Evolutionary conservation across 495 filamentous ascomycete genomes (phyloP).

Genomic region (Diplogelasinospora grovesii): DNA sequence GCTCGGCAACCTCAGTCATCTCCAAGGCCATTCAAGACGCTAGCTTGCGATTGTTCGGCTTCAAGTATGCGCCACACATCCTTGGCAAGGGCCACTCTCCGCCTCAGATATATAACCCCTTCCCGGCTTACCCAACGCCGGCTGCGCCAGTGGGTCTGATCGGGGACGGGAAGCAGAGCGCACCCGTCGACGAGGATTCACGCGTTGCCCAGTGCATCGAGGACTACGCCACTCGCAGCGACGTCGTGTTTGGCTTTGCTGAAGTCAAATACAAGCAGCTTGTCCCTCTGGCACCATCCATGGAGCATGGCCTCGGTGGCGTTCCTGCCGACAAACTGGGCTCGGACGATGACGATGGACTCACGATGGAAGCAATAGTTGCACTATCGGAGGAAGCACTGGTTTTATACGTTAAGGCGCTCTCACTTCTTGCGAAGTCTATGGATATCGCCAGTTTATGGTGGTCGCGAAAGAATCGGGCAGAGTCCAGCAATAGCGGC

Average conservation of each 20-base stretch:
- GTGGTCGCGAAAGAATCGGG: constrained; percentile 74
- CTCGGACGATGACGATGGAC: constrained; percentile 53
- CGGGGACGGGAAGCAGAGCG: constrained; percentile 56
- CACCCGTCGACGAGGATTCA: constrained; percentile 70
- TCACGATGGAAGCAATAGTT: constrained; percentile 81
- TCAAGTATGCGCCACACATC: constrained; percentile 60
- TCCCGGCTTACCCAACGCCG: constrained; percentile 74
- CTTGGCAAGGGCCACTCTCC: constrained; percentile 67
- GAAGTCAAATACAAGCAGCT: constrained; percentile 98
- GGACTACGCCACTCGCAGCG: constrained; percentile 82
- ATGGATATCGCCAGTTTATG: constrained; percentile 93
- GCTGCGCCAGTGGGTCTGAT: constrained; percentile 49
- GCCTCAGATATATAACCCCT: constrained; percentile 70
- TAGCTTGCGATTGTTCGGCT: constrained; percentile 73
- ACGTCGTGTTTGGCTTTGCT: constrained; percentile 93
- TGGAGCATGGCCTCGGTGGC: constrained; percentile 61
- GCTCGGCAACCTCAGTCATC: constrained; percentile 78
- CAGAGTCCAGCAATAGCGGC: constrained; percentile 48
- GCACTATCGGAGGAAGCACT: constrained; percentile 88
- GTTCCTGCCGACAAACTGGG: constrained; percentile 39
- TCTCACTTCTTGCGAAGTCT: constrained; percentile 81
- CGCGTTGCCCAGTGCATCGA: constrained; percentile 74
- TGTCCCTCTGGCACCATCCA: constrained; percentile 75
- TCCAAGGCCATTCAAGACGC: constrained; percentile 93
- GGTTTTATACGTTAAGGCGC: constrained; percentile 90